These are phyloP conservation scores for Ceratocystis colombiana DNA, from an alignment of 2,329 filamentous ascomycete genomes.

Conservation along the genomic window DNA sequence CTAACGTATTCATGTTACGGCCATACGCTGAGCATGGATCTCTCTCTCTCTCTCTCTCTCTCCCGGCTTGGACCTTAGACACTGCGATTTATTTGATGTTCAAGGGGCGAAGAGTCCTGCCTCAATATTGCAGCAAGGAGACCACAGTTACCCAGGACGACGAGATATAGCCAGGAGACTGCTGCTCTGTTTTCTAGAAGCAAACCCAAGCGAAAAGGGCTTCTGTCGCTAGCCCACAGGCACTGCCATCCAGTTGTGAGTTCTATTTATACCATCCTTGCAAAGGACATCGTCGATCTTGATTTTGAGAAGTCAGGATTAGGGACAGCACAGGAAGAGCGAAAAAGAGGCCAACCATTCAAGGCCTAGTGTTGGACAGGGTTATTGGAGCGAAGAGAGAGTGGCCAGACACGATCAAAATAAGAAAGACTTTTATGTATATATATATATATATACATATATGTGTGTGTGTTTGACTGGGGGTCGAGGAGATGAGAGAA, in stretches of 20 bases:
- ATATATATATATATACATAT: no score
- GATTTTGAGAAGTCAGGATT: not conserved
- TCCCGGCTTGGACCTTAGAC: not conserved
- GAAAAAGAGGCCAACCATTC: slow-evolving; percentile 10
- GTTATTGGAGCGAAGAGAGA: not conserved
- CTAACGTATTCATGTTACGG: not conserved
- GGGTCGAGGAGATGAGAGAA: not conserved
- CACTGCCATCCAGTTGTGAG: not conserved
- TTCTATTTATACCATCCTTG: slow-evolving; percentile 11
- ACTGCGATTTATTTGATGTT: not conserved
- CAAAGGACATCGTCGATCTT: slow-evolving; percentile 8
- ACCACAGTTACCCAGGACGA: slow-evolving; percentile 6
- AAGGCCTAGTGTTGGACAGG: not conserved
- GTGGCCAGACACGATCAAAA: not conserved
- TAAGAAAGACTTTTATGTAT: not conserved
- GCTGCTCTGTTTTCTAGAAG: slow-evolving; percentile 11
- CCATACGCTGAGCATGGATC: slow-evolving; percentile 5
- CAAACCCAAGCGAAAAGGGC: not conserved
- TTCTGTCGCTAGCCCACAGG: not conserved
- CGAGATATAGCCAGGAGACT: not conserved
- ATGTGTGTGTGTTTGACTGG: not conserved
- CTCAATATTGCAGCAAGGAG: slow-evolving; percentile 8
- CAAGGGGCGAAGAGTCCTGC: not conserved
- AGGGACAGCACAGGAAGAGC: not conserved
- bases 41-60: not conserved